Percentiles rank a stretch among this genome's conserved stretches.
Conservation (phyloP, 2,329 filamentous ascomycete genomes). For the Colletotrichum paranaense region DNA sequence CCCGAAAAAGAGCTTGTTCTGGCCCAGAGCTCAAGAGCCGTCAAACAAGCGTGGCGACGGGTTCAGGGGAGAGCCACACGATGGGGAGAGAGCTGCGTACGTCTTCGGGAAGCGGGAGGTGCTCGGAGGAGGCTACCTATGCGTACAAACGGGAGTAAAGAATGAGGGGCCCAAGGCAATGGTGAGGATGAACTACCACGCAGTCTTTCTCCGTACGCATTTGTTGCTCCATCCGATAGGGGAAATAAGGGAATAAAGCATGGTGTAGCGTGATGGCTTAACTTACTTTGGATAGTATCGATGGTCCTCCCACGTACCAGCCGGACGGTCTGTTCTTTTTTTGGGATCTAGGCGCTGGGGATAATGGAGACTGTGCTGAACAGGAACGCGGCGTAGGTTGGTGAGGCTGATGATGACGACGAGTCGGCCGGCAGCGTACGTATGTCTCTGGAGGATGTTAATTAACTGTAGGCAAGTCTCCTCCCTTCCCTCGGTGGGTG, state of each 20-base stretch:
- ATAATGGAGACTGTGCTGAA: neutral
- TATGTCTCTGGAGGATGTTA: constrained; percentile 14
- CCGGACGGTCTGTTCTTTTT: constrained; percentile 12
- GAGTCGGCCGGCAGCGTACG: constrained; percentile 1
- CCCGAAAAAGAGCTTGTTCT: constrained; percentile 8
- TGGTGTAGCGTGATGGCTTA: constrained; percentile 8
- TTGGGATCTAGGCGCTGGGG: constrained; percentile 7
- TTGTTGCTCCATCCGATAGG: constrained; percentile 2
- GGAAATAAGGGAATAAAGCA: neutral
- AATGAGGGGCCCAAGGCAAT: constrained; percentile 9
- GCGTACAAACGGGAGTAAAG: neutral
- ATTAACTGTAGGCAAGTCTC: constrained; percentile 1
- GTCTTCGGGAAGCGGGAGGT: constrained; percentile 28
- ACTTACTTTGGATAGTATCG: neutral
- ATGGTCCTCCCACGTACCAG: neutral
- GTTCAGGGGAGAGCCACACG: constrained; percentile 10
- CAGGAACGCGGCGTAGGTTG: constrained; percentile 3
- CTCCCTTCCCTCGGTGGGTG: neutral
- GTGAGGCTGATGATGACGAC: constrained; percentile 32
- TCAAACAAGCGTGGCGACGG: neutral
- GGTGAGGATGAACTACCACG: neutral
- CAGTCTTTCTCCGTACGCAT: neutral
- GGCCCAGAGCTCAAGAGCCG: neutral
- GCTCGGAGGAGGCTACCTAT: neutral
- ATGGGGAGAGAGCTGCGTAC: constrained; percentile 10